A percentile compares a stretch with the other conserved stretches of the same genome.
Evolutionary conservation across 2,329 filamentous ascomycete genomes (phyloP).

Genomic region (Aspergillus carbonarius): DNA sequence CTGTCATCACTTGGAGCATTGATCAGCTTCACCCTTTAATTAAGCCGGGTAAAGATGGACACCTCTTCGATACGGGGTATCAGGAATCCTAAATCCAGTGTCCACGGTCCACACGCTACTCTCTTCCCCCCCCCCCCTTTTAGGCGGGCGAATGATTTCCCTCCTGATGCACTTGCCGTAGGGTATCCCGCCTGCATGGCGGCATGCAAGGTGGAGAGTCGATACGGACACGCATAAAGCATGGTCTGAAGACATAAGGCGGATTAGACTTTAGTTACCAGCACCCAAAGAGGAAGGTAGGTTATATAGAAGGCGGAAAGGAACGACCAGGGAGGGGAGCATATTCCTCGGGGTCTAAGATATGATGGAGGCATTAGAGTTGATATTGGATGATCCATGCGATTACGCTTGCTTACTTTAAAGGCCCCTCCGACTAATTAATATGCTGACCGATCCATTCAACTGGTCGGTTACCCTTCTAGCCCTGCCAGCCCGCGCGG

Average conservation of each 20-base stretch:
- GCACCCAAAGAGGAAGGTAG: conserved; percentile 8
- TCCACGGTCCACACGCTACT: too few species aligned
- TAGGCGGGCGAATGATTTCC: neutral
- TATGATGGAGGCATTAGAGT: neutral
- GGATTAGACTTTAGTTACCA: conserved; percentile 13
- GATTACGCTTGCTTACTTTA: neutral
- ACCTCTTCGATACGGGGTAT: neutral
- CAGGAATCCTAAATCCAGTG: too few species aligned
- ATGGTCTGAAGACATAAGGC: conserved; percentile 3
- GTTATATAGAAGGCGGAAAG: neutral
- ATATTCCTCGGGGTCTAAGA: neutral
- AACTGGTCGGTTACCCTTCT: conserved; percentile 8
- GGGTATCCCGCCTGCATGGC: neutral
- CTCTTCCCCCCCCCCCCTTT: neutral
- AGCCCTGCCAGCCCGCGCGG: conserved; percentile 10
- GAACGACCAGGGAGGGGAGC: neutral
- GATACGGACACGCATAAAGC: neutral
- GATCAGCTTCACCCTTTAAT: neutral
- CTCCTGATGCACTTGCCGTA: neutral
- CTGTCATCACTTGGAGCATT: neutral
- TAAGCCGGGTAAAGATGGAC: neutral
- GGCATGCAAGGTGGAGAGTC: neutral
- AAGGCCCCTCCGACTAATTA: neutral
- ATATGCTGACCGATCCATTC: conserved; percentile 11
- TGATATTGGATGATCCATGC: conserved; percentile 1